A percentile compares a stretch with the other conserved stretches of the same genome.
These are phyloP conservation scores for Coemansia erecta DNA, from an alignment of 192 early-diverging fungal genomes.

Conservation along the genomic window DNA sequence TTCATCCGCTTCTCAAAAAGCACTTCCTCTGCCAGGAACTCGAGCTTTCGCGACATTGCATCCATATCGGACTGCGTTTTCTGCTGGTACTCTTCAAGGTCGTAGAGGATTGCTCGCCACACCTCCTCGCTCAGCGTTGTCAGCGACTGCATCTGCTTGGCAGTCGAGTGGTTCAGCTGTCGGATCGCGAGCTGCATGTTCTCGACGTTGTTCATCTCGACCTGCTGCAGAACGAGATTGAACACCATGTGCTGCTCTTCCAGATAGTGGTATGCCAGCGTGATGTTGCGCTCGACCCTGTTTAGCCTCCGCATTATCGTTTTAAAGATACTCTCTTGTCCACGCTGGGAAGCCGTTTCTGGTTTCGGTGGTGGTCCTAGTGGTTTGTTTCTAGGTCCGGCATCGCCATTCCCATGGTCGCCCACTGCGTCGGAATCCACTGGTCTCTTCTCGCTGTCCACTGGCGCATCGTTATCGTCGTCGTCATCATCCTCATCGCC, in stretches of 20 bases:
- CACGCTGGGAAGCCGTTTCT: conserved; percentile 24
- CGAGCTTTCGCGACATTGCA: conserved; percentile 31
- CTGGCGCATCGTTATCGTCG: neutral
- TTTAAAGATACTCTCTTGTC: conserved; percentile 86
- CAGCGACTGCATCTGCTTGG: conserved; percentile 62
- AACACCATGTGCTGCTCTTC: conserved; percentile 75
- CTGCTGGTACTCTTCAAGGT: conserved; percentile 53
- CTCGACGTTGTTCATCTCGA: conserved; percentile 61
- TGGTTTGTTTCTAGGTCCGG: neutral
- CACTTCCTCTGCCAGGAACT: conserved; percentile 52
- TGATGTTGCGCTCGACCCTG: conserved; percentile 77
- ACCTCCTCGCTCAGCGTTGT: conserved; percentile 55
- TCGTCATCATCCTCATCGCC: conserved; percentile 23
- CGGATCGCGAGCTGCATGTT: conserved; percentile 62
- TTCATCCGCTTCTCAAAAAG: conserved; percentile 59
- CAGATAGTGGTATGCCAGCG: conserved; percentile 68
- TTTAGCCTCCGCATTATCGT: conserved; percentile 84
- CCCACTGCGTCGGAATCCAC: neutral
- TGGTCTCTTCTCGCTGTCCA: neutral
- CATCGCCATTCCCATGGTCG: neutral
- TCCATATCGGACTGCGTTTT: conserved; percentile 36
- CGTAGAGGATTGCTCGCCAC: conserved; percentile 54
- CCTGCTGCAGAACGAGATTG: conserved; percentile 60
- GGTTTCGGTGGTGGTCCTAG: conserved; percentile 11
- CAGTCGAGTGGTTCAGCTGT: conserved; percentile 67